Evolutionary conservation across 140 eudicot genomes (phyloP).

Genomic region (Flaveria floridana): DNA sequence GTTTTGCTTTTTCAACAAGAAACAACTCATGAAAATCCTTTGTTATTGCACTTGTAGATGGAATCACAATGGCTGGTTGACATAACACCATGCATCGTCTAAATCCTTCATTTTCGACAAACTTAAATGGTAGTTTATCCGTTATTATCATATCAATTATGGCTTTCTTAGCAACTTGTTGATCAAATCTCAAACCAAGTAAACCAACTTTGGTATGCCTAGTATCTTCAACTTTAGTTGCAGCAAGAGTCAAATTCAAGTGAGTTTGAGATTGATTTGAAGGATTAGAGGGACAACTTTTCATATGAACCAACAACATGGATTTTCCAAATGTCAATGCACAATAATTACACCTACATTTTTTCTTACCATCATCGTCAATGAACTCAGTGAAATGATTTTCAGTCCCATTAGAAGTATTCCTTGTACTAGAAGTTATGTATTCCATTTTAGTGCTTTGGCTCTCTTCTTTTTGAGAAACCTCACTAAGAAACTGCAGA

Average conservation of each 20-base stretch:
- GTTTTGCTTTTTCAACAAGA: too few species aligned
- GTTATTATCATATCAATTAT: too few species aligned
- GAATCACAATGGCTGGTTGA: too few species aligned
- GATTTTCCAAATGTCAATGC: background rate
- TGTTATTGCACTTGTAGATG: too few species aligned
- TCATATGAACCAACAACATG: background rate
- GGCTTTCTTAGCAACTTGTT: background rate
- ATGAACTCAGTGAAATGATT: background rate
- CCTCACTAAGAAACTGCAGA: constrained; percentile 21
- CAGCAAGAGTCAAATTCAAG: background rate
- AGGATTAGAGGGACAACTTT: background rate
- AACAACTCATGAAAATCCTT: too few species aligned
- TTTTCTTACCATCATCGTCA: background rate
- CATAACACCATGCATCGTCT: too few species aligned
- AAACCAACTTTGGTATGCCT: constrained; percentile 16
- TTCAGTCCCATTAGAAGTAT: background rate
- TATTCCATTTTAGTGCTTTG: background rate
- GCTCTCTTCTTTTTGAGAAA: background rate
- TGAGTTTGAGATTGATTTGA: background rate
- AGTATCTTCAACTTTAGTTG: background rate
- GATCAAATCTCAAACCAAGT: constrained; percentile 14
- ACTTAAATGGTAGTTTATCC: too few species aligned
- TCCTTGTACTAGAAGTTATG: background rate
- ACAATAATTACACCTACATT: background rate
- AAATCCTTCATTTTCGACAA: too few species aligned